Evolutionary conservation across 768 basidiomycete species (phyloP), one percentile per base, ranked within the genome.

Genomic region (Kwoniella dendrophila): DNA sequence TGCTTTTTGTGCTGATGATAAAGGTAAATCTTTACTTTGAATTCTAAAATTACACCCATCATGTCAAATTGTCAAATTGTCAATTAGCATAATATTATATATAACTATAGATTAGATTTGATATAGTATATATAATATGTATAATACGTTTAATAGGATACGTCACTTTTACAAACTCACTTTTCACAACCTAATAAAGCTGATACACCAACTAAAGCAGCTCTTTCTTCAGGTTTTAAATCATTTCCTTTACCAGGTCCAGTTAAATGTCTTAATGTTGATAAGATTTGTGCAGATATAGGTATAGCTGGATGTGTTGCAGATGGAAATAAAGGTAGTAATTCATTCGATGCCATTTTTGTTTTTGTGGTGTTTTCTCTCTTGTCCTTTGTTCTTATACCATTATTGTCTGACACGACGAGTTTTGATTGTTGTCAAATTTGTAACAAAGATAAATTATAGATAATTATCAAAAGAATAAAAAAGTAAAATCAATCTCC

Each of bases 181-280:
- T 52, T 70, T 57, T 76, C 75, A 53, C 71, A 74, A 8, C 70
- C 75, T 14, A 76, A 41, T n/a, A 76, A 55, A 2, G 75, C 75
- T 20, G 67, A 52, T 11, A 76, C 70, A 24, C 75, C 75, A 7
- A 74, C 72, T 27, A 76, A 48, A 24, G 75, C 75, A 3, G 75
- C 71, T 43, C 72, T 34, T 52, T 76, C 73, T 59, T 76, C 75
- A 20, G 73, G 45, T 27, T 56, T 51, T 11, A 76, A 59, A 58
- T 74, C 68, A 34, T 74, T 72, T 2, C 73, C 75, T 45, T 66
- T 72, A 11, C 75, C 75, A 1, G 73, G 70, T 3, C 58, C 75
- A 2, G 75, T 76, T 11, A 69, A 54, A 29, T 68, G 62, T 49
- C 75, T 51, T 0, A 76, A 61, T 2, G 70, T 74, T 30, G 72